Conservation (phyloP, 331 rosid genomes). For the Telfairia occidentalis region DNA sequence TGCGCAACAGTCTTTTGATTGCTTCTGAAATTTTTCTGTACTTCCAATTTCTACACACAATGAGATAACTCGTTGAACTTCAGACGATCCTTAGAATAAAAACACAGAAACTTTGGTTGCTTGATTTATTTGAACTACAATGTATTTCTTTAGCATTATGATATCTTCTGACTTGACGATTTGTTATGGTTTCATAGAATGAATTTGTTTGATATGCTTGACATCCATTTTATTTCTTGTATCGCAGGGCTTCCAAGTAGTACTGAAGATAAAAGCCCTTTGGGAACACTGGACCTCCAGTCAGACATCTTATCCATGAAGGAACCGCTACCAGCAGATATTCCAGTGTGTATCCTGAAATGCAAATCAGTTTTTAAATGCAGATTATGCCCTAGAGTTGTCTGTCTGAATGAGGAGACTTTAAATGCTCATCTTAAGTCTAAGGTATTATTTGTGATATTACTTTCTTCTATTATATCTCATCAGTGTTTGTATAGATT, state of each 20-base stretch:
- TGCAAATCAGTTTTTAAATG: slow-evolving; percentile 80
- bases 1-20: background rate
- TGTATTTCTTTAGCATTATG: background rate
- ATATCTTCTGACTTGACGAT: background rate
- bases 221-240: slow-evolving; percentile 12
- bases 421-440: slow-evolving; percentile 70
- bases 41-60: no score
- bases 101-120: background rate
- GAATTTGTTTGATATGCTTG: slow-evolving; percentile 11
- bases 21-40: background rate
- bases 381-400: slow-evolving; percentile 74
- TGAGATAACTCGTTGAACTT: no score
- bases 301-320: slow-evolving; percentile 19
- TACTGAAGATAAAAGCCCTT: slow-evolving; percentile 37
- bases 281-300: slow-evolving; percentile 17
- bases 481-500: background rate
- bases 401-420: slow-evolving; percentile 70
- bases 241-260: slow-evolving; percentile 32
- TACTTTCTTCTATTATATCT: background rate
- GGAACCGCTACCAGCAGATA: slow-evolving; percentile 24
- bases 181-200: background rate
- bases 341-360: slow-evolving; percentile 36
- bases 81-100: background rate
- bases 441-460: slow-evolving; percentile 38
- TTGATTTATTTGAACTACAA: background rate